These are phyloP conservation scores for Hypomyces perniciosus DNA, from an alignment of 2,329 filamentous ascomycete species.

Conservation along the genomic window DNA sequence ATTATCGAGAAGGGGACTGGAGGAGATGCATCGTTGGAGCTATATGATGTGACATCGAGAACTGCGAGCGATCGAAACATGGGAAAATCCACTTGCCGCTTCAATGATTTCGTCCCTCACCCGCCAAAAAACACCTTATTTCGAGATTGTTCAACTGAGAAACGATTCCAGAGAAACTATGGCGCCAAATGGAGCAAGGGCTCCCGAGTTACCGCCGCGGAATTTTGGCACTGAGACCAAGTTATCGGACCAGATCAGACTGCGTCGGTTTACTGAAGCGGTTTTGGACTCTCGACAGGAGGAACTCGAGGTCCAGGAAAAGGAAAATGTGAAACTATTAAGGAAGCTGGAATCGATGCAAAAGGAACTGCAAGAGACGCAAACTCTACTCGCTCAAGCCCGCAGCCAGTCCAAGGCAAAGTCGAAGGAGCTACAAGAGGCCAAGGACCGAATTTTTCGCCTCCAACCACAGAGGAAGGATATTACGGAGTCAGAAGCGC, in stretches of 20 bases:
- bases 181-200: slow-evolving; percentile 1
- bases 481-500: slow-evolving; percentile 31
- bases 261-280: slow-evolving; percentile 31
- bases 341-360: slow-evolving; percentile 25
- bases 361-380: slow-evolving; percentile 25
- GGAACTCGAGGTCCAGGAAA: slow-evolving; percentile 28
- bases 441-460: slow-evolving; percentile 27
- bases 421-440: slow-evolving; percentile 24
- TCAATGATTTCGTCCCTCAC: neutral
- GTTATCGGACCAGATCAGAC: slow-evolving; percentile 25
- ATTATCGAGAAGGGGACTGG: too few species aligned
- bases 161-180: neutral
- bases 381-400: slow-evolving; percentile 26
- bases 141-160: neutral
- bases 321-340: slow-evolving; percentile 22
- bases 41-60: too few species aligned
- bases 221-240: slow-evolving; percentile 17
- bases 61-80: too few species aligned
- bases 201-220: neutral
- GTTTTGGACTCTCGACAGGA: slow-evolving; percentile 32
- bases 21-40: too few species aligned
- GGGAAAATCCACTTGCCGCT: neutral
- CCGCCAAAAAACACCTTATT: neutral
- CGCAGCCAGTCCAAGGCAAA: slow-evolving; percentile 22
- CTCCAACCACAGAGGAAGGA: slow-evolving; percentile 29